Conservation (phyloP, 2,329 filamentous ascomycete species). For the Neopestalotiopsis sp. region DNA sequence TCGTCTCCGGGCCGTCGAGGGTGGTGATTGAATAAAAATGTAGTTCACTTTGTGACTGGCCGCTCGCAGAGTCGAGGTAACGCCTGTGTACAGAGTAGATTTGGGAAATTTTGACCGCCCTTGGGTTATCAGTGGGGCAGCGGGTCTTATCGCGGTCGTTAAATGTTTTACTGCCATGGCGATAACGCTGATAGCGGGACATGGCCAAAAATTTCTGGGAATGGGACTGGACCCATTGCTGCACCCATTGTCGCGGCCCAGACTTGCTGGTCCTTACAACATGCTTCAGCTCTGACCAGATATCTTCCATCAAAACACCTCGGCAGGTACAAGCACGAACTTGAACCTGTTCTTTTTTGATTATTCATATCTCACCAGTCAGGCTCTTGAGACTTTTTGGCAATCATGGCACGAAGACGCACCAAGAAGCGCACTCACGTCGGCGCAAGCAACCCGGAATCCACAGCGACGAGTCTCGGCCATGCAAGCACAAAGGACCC, state of each 20-base stretch:
- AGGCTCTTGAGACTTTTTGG: not conserved
- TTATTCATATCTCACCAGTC: constrained; percentile 13
- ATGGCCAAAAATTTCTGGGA: constrained; percentile 21
- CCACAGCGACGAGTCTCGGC: constrained; percentile 54
- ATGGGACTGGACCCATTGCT: not conserved
- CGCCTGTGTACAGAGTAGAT: not conserved
- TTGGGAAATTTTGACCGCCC: constrained; percentile 16
- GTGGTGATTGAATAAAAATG: too few species aligned
- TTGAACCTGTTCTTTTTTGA: too few species aligned
- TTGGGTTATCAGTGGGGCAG: constrained; percentile 7
- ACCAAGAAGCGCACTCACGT: constrained; percentile 90
- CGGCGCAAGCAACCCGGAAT: constrained; percentile 66
- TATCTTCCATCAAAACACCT: too few species aligned
- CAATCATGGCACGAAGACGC: constrained; percentile 75
- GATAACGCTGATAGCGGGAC: constrained; percentile 14
- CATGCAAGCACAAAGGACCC: constrained; percentile 73
- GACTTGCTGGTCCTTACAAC: not conserved
- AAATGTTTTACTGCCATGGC: constrained; percentile 1
- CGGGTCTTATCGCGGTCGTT: constrained; percentile 8
- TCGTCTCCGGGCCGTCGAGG: not conserved
- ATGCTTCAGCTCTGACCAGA: not conserved
- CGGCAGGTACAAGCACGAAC: too few species aligned
- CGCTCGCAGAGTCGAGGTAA: not conserved
- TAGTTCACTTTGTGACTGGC: not conserved
- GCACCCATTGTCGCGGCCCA: constrained; percentile 14